Conservation (phyloP, 169 alveolate genomes). For the Babesia sp. region DNA sequence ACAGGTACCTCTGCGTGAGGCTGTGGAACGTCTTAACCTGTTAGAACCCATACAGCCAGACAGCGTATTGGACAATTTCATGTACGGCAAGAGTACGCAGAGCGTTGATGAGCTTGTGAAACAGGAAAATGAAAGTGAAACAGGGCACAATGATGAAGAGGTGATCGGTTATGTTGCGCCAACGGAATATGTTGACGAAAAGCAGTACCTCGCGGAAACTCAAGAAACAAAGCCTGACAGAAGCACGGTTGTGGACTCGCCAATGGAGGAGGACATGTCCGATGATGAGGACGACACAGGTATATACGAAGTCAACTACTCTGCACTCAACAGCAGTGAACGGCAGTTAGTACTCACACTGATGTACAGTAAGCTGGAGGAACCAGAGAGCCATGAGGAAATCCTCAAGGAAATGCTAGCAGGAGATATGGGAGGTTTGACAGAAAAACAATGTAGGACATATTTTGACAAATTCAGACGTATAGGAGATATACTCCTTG, state of each 20-base stretch:
- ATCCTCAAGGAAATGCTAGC: slow-evolving; percentile 16
- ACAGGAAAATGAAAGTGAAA: not conserved
- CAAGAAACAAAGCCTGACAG: not conserved
- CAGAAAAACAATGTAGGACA: slow-evolving; percentile 22
- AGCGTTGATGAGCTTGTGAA: not conserved
- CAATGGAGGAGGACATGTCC: slow-evolving; percentile 2
- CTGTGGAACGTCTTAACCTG: slow-evolving; percentile 28
- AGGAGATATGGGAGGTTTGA: slow-evolving; percentile 24
- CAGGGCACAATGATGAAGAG: not conserved
- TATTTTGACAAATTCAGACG: slow-evolving; percentile 36
- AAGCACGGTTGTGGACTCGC: not conserved
- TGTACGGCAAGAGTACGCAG: slow-evolving; percentile 6
- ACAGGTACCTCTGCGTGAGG: slow-evolving; percentile 28
- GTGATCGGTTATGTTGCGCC: slow-evolving; percentile 17
- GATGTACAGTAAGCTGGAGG: slow-evolving; percentile 37
- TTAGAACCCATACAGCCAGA: slow-evolving; percentile 14
- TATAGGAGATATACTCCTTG: slow-evolving; percentile 37
- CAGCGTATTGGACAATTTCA: slow-evolving; percentile 44
- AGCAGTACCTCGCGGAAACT: slow-evolving; percentile 13
- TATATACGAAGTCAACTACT: slow-evolving; percentile 31
- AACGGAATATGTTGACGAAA: slow-evolving; percentile 26
- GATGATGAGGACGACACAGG: slow-evolving; percentile 31
- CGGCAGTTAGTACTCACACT: slow-evolving; percentile 11
- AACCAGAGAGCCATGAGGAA: slow-evolving; percentile 21
- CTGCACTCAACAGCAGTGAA: slow-evolving; percentile 32